These are phyloP conservation scores for Acidomyces sp. DNA, from an alignment of 495 filamentous ascomycete genomes.

Conservation along the genomic window DNA sequence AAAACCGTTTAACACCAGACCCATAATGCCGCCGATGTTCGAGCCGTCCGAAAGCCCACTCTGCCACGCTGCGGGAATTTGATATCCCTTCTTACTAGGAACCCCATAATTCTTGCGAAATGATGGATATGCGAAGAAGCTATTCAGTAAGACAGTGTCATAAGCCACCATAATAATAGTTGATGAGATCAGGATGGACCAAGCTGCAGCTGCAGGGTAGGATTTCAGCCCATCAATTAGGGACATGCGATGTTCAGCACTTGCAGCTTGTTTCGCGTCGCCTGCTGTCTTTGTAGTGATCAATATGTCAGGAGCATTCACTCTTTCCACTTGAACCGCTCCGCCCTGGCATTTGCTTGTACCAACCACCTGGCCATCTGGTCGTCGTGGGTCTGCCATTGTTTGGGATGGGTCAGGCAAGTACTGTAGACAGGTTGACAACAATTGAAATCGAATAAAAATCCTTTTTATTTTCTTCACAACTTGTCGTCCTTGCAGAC, in stretches of 20 bases:
- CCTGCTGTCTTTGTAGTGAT: too few relatives aligned
- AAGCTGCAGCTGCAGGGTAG: constrained; percentile 26
- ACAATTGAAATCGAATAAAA: too few relatives aligned
- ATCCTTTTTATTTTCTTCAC: too few relatives aligned
- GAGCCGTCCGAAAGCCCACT: constrained; percentile 23
- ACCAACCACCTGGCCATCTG: too few relatives aligned
- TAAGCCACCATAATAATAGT: constrained; percentile 14
- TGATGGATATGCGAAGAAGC: constrained; percentile 22
- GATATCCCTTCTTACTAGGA: constrained; percentile 14
- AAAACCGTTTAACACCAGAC: constrained; percentile 26
- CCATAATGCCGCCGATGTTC: constrained; percentile 27
- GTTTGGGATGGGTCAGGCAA: too few relatives aligned
- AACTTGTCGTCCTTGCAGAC: too few relatives aligned
- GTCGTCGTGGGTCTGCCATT: too few relatives aligned
- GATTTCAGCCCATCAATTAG: constrained; percentile 6
- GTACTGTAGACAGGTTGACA: too few relatives aligned
- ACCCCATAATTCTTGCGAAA: constrained; percentile 17
- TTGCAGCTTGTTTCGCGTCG: not conserved
- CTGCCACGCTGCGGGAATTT: constrained; percentile 22
- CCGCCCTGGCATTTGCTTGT: too few relatives aligned
- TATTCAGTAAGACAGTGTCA: constrained; percentile 16
- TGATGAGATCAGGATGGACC: constrained; percentile 26
- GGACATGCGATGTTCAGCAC: not conserved
- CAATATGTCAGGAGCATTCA: too few relatives aligned
- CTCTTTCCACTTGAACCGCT: too few relatives aligned